Base-by-base conservation (phyloP, 2,329 filamentous ascomycete species). In the Neofusicoccum sp. region DNA sequence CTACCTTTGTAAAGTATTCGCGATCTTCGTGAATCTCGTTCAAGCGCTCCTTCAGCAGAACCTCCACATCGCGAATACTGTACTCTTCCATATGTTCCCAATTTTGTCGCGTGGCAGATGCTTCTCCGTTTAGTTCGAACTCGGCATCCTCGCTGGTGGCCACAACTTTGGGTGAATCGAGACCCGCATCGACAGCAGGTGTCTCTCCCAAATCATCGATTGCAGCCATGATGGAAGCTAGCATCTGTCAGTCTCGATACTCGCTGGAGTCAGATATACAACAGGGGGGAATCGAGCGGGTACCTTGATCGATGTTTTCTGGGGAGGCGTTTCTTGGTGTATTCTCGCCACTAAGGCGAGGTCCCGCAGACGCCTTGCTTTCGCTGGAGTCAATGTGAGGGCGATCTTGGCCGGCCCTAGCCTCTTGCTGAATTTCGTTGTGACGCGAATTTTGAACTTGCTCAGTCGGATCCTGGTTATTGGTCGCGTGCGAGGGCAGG, bases 21-120 rank as follows among this genome's bases (percentile, higher is more conserved):
- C 62, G 63, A 58, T 63, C 64, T 12, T 64, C 63, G 24, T 61
- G 54, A 20, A 63, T 61, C 26, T 63, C 59, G 6, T 62, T 61
- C 14, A 60, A 28, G 14, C 59, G 49, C 24, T 36, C 38, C 36
- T 34, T 56, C 7, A 63, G 9, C 26, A 58, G 24, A 40, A 8
- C 14, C n/a, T 31, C 8, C 6, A 56, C 11, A 4, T 44, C 16
- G 6, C 7, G n/a, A 43, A 43, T 12, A 16, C 30, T 43, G 26
- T 41, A 40, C 24, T 16, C n/a, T 6, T 16, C 26, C 3, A 1
- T 20, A 6, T 56, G 28, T 31, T 43, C 16, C 8, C 8, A 8
- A 12, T 24, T 24, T 24, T 31, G 51, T 3, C 2, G 28, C 4
- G 7, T 16, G 20, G 20, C 20, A 2, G 20, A 20, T 20, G 20